phyloP scores from a whole-genome alignment of 2,329 filamentous ascomycete genomes.

The Alternaria brassicae region DNA sequence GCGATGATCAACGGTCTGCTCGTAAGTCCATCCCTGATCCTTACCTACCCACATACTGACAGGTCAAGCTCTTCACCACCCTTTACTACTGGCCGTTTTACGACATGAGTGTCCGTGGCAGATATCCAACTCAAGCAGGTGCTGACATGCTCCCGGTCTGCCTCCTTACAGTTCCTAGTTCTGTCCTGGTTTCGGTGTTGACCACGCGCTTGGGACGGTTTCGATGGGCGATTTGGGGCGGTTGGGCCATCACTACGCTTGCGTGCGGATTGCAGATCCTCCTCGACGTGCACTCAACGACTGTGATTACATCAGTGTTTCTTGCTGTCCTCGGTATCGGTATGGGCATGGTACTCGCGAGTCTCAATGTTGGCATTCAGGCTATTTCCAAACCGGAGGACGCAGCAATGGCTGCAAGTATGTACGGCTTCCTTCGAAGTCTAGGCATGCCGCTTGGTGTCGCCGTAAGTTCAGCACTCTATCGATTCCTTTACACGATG shows the following conservation, averaged over 20 bases:
- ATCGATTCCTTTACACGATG: background rate
- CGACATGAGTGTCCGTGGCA: conserved; percentile 47
- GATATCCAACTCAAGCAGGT: conserved; percentile 47
- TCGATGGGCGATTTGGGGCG: conserved; percentile 54
- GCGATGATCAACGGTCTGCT: conserved; percentile 55
- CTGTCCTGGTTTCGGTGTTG: conserved; percentile 33
- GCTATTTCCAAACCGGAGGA: conserved; percentile 46
- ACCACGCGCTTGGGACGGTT: conserved; percentile 38
- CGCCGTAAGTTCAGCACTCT: conserved; percentile 29
- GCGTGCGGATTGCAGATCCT: conserved; percentile 50
- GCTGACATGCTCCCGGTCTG: conserved; percentile 49
- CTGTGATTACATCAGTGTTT: conserved; percentile 47
- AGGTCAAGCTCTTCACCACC: conserved; percentile 49
- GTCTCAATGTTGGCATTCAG: conserved; percentile 52
- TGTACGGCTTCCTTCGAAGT: conserved; percentile 51
- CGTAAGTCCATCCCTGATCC: conserved; percentile 36
- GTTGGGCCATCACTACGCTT: conserved; percentile 51
- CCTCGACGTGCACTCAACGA: conserved; percentile 44
- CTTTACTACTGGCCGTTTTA: conserved; percentile 56
- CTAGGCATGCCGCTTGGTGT: conserved; percentile 57
- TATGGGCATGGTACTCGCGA: conserved; percentile 52
- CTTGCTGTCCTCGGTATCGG: conserved; percentile 53
- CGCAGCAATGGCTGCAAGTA: conserved; percentile 45
- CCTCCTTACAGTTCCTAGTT: conserved; percentile 35
- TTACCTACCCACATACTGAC: background rate